Evolutionary conservation across 2,329 filamentous ascomycete species (phyloP).

Genomic region (Plectosphaerella sp.): DNA sequence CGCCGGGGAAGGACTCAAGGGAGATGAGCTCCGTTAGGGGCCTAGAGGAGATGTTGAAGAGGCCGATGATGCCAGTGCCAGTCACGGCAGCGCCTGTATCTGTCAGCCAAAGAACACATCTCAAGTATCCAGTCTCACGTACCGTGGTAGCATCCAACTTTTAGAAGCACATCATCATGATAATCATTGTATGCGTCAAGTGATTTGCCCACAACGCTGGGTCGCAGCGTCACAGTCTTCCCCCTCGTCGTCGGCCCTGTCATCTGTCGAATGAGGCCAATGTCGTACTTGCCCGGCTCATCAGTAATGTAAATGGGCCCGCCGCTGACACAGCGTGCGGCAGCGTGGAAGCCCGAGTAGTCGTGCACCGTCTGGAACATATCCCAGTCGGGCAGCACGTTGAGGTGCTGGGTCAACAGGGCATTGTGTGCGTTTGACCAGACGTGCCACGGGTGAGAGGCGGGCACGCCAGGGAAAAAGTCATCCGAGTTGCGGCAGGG

Average conservation of each 20-base stretch:
- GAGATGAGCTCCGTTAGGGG: conserved; percentile 65
- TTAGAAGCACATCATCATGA: conserved; percentile 67
- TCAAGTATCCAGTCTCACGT: conserved; percentile 9
- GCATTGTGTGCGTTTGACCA: conserved; percentile 91
- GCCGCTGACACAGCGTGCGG: conserved; percentile 82
- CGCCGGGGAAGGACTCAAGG: conserved; percentile 69
- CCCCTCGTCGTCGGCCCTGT: conserved; percentile 68
- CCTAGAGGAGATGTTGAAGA: conserved; percentile 74
- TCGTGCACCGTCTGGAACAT: conserved; percentile 63
- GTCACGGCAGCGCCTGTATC: conserved; percentile 45
- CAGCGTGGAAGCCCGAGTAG: conserved; percentile 82
- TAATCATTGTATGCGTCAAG: conserved; percentile 73
- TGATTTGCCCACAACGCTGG: conserved; percentile 68
- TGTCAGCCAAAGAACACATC: not conserved
- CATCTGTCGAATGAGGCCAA: conserved; percentile 74
- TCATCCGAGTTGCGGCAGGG: conserved; percentile 84
- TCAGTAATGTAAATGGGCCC: conserved; percentile 96
- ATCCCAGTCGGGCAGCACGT: conserved; percentile 79
- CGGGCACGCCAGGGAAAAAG: conserved; percentile 80
- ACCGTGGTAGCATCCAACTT: conserved; percentile 76
- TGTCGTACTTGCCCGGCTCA: conserved; percentile 74
- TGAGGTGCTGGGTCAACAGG: conserved; percentile 77
- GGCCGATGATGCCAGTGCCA: conserved; percentile 72
- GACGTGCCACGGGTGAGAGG: conserved; percentile 89
- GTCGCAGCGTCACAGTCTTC: conserved; percentile 76